phyloP scores from a whole-genome alignment of 345 rosid species.

The Bruguiera sexangula region DNA sequence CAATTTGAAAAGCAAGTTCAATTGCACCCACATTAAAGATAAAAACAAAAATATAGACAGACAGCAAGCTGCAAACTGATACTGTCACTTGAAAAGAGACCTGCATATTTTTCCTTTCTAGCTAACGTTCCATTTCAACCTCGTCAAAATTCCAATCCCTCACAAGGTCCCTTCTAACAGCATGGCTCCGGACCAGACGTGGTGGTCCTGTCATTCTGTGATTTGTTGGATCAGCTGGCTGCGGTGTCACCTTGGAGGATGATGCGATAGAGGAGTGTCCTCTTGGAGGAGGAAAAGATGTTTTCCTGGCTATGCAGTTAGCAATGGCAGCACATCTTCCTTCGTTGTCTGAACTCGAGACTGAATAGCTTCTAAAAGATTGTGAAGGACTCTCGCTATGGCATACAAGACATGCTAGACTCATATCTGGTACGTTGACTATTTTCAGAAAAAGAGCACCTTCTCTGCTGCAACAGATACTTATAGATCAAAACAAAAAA shows the following conservation, averaged over 20 bases:
- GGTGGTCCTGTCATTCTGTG: conserved; percentile 58
- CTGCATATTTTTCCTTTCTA: no score
- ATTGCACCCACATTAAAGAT: no score
- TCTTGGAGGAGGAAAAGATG: conserved; percentile 61
- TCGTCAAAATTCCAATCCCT: conserved; percentile 95
- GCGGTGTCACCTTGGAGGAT: conserved; percentile 88
- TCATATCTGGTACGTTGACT: conserved; percentile 39
- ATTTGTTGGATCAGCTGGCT: conserved; percentile 44
- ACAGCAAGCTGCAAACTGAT: conserved; percentile 16
- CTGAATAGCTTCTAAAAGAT: conserved; percentile 91
- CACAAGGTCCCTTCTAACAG: conserved; percentile 86
- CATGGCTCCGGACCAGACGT: conserved; percentile 77
- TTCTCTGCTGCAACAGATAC: conserved; percentile 1
- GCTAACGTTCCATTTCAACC: conserved; percentile 49
- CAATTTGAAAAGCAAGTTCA: no score
- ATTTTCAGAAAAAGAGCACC: conserved; percentile 1
- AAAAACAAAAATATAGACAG: neutral
- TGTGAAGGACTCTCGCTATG: conserved; percentile 89
- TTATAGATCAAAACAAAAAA: no score
- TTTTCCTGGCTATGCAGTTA: conserved; percentile 66
- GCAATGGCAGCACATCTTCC: conserved; percentile 76
- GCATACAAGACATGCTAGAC: conserved; percentile 90
- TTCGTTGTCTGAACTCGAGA: conserved; percentile 87
- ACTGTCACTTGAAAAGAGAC: conserved; percentile 6
- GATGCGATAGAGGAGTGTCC: conserved; percentile 39